Evolutionary conservation across 345 rosid species (phyloP), one percentile per base, ranked within the genome.

Genomic region (Gossypium bickii): DNA sequence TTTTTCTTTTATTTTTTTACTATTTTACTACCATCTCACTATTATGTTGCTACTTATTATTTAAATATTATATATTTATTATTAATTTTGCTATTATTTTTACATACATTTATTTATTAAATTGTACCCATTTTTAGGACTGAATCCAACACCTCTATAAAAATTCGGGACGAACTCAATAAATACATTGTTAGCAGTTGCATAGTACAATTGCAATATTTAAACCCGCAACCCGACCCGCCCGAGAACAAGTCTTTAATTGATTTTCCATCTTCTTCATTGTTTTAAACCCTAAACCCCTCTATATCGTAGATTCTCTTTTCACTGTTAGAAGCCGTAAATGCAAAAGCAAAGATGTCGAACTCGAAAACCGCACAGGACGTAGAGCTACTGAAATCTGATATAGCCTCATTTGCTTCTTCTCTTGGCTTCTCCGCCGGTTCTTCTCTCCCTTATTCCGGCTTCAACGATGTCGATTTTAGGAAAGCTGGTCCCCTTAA

Each of bases 391-490:
- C 84, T 95, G 75, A 80, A 82, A 70, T 83, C 93, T 9, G 98
- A 95, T 34, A 71, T 95, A 24, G 98, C 97, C 17, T 85, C 97
- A 1, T 89, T 87, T 75, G 90, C 92, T 74, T 90, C 98, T 34
- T 83, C 96, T n/a, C 82, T 95, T 4, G 97, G 98, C 34, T 79
- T 94, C 41, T 27, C 89, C 70, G 83, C 93, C 56, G n/a, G 87
- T 75, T 85, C 97, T 47, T 80, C 89, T 55, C 65, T 72, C 24
- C 84, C 87, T 55, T 58, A 88, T 65, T 81, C 93, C 0, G 97
- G 97, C 74, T 88, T 87, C 88, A 84, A 86, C 79, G 97, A 94
- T 56, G 55, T 84, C 15, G 94, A 88, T 83, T 93, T 89, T 73
- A 89, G 96, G 7, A 87, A 90, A 88, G 51, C 79, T 13, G 73